Percentiles rank a stretch among this genome's conserved stretches.
phyloP scores from a whole-genome alignment of 495 filamentous ascomycete genomes.

The Tuber microsphaerosporum region DNA sequence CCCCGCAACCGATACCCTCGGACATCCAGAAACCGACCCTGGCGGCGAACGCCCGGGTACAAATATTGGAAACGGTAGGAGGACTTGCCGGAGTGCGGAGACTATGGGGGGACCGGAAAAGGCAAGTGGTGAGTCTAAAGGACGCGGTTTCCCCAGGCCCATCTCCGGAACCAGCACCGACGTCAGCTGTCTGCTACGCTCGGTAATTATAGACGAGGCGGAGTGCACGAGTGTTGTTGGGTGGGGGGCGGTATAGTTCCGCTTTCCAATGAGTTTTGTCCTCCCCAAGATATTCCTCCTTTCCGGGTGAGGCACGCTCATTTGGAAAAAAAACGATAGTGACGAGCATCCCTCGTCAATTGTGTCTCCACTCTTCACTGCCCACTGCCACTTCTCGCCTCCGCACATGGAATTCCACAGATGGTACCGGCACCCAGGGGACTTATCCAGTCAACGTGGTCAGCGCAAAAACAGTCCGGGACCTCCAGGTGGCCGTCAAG shows the following conservation, averaged over 20 bases:
- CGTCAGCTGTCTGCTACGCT: slow-evolving; percentile 51
- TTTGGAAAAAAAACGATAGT: not conserved
- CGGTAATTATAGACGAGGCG: slow-evolving; percentile 45
- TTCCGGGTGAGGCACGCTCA: not conserved
- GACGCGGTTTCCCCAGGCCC: slow-evolving; percentile 47
- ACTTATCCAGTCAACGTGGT: slow-evolving; percentile 56
- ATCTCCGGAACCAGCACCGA: slow-evolving; percentile 49
- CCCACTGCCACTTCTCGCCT: slow-evolving; percentile 44
- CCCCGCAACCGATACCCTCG: too few relatives aligned
- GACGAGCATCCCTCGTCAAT: slow-evolving; percentile 45
- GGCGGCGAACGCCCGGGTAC: too few relatives aligned
- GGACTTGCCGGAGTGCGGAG: too few relatives aligned
- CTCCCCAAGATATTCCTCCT: too few relatives aligned
- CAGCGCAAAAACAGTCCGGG: slow-evolving; percentile 51
- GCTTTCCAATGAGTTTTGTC: slow-evolving; percentile 24
- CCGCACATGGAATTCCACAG: slow-evolving; percentile 41
- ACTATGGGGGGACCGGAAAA: slow-evolving; percentile 41
- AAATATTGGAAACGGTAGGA: too few relatives aligned
- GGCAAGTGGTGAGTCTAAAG: slow-evolving; percentile 46
- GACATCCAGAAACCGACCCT: too few relatives aligned
- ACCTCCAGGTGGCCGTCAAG: slow-evolving; percentile 52
- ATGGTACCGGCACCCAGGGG: slow-evolving; percentile 48
- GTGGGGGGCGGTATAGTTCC: slow-evolving; percentile 19
- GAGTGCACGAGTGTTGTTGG: slow-evolving; percentile 40
- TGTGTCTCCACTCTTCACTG: slow-evolving; percentile 48